Evolutionary conservation across 2,329 filamentous ascomycete genomes (phyloP), one percentile per base, ranked within the genome.

Genomic region (Ophiostoma quercus): DNA sequence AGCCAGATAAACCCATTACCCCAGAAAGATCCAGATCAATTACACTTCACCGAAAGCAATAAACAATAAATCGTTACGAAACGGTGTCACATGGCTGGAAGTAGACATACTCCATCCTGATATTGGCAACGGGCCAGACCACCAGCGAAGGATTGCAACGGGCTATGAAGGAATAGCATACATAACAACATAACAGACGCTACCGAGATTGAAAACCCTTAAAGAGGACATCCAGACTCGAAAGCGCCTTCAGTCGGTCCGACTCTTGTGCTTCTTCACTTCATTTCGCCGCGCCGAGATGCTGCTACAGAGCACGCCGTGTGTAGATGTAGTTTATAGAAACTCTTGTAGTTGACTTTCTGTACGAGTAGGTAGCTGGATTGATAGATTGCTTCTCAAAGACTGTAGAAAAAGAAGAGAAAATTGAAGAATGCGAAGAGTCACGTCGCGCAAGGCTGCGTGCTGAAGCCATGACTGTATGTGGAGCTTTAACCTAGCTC

Each of bases 241-340:
- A 57, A 11, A 62, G 25, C 14, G 11, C 12, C 57, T 34, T 16
- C 57, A 62, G 57, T 62, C 57, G 57, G 57, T 62, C 57, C 57
- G 57, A 62, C 57, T 62, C 25, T 2, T 16, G 25, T 62, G 8
- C 22, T 32, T 25, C 25, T 62, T 62, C 25, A 32, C 11, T 32
- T 25, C 57, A 32, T 62, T 62, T 62, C 57, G 57, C 57, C 57
- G 57, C 25, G 57, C 57, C 57, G 57, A 62, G 57, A 29, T 16
- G 14, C 39, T 32, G 11, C 2, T 16, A 5, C 25, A 29, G 25
- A 29, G 25, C 25, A 29, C 16, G n/a, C n/a, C 22, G n/a, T 54
- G n/a, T 54, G 12, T 6, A n/a, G n/a, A 54, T 9, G n/a, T 6
- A 11, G 14, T 54, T 9, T n/a, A n/a, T n/a, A n/a, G n/a, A n/a